Percentiles rank a stretch among this genome's conserved stretches.
Evolutionary conservation across 371 early-diverging fungal genomes (phyloP).

Genomic region (Rhizopus delemar): DNA sequence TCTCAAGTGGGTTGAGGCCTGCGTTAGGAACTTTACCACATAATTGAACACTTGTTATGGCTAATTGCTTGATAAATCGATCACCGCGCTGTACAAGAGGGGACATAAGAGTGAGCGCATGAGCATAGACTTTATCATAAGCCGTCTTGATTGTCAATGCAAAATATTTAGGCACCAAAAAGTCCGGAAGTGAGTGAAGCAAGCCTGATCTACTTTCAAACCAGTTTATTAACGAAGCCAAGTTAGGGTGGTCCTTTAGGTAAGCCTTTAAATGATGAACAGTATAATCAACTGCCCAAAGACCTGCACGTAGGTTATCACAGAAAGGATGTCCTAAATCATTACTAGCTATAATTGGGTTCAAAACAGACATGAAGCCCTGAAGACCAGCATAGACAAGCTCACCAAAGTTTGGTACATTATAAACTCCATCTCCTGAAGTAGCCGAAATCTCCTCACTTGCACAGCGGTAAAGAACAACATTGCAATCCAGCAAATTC

Average conservation of each 20-base stretch:
- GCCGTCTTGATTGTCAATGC: constrained; percentile 75
- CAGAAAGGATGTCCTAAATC: constrained; percentile 94
- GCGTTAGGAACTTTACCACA: constrained; percentile 77
- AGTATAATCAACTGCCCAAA: constrained; percentile 91
- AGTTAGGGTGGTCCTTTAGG: constrained; percentile 19
- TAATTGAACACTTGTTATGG: constrained; percentile 83
- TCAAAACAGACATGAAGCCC: constrained; percentile 84
- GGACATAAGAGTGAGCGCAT: constrained; percentile 63
- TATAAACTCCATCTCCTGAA: constrained; percentile 76
- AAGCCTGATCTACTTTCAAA: constrained; percentile 66
- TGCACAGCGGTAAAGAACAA: constrained; percentile 80
- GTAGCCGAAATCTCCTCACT: constrained; percentile 82
- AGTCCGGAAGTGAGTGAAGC: constrained; percentile 74
- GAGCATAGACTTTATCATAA: constrained; percentile 68
- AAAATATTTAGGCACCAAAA: constrained; percentile 93
- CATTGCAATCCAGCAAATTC: constrained; percentile 72
- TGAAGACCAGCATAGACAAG: constrained; percentile 91
- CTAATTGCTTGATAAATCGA: constrained; percentile 69
- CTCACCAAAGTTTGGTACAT: constrained; percentile 80
- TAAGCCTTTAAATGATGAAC: constrained; percentile 71
- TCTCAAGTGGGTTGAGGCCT: constrained; percentile 70
- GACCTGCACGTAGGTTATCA: constrained; percentile 83
- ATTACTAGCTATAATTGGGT: constrained; percentile 75
- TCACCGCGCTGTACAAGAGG: constrained; percentile 63
- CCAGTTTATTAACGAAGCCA: constrained; percentile 66